Evolutionary conservation across 2,329 filamentous ascomycete genomes (phyloP).

Genomic region (Talaromyces sp.): DNA sequence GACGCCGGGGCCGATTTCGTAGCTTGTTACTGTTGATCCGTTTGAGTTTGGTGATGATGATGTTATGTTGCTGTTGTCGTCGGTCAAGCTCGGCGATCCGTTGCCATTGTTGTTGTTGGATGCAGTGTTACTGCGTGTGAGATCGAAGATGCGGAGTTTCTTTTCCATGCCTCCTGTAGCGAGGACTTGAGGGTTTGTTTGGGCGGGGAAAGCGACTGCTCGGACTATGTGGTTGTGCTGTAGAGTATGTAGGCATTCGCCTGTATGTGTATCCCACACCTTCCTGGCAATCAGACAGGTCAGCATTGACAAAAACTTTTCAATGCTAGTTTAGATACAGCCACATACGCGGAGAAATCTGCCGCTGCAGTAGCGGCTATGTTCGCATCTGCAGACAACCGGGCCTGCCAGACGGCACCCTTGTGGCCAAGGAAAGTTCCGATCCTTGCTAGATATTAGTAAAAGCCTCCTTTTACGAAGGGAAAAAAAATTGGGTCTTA

Average conservation of each 20-base stretch:
- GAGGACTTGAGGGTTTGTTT: conserved; percentile 70
- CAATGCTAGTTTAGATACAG: conserved; percentile 25
- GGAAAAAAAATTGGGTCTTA: conserved; percentile 37
- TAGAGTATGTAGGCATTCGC: conserved; percentile 79
- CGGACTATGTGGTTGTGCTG: conserved; percentile 94
- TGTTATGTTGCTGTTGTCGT: conserved; percentile 21
- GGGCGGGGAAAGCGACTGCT: conserved; percentile 80
- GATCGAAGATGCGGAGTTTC: conserved; percentile 89
- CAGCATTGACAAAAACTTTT: neutral
- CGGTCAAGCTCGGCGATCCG: conserved; percentile 20
- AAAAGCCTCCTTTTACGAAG: neutral
- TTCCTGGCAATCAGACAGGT: conserved; percentile 54
- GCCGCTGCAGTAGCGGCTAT: conserved; percentile 90
- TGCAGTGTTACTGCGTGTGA: conserved; percentile 53
- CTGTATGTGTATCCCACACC: conserved; percentile 94
- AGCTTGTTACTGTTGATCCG: conserved; percentile 57
- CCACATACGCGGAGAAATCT: conserved; percentile 81
- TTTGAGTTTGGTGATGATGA: conserved; percentile 11
- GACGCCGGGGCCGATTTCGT: conserved; percentile 80
- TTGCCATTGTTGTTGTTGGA: conserved; percentile 15
- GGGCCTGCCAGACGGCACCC: conserved; percentile 93
- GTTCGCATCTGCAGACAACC: conserved; percentile 79
- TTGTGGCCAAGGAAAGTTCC: conserved; percentile 98
- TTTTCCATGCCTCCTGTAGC: conserved; percentile 95
- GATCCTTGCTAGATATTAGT: conserved; percentile 53